Evolutionary conservation across 352 stramenopile species (phyloP).

Genomic region (Phytophthora uliginosa): DNA sequence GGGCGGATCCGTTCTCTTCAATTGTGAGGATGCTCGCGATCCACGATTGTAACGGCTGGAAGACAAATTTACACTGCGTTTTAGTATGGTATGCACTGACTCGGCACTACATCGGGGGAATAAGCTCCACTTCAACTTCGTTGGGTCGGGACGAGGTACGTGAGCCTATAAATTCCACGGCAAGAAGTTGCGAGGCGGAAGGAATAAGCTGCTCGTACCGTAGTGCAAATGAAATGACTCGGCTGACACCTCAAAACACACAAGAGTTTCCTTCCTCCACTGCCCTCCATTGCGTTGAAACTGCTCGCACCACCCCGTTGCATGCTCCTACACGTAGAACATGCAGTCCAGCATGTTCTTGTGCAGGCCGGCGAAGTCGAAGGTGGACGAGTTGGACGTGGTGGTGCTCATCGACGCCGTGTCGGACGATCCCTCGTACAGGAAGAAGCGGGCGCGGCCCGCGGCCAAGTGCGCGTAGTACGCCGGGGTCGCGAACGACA

Average conservation of each 20-base stretch:
- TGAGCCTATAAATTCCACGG: too few species aligned
- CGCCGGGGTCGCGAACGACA: slow-evolving; percentile 83
- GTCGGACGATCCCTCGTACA: slow-evolving; percentile 57
- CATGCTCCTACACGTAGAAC: slow-evolving; percentile 18
- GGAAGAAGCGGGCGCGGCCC: slow-evolving; percentile 84
- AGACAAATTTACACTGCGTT: neutral
- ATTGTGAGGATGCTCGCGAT: slow-evolving; percentile 3
- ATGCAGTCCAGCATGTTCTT: slow-evolving; percentile 28
- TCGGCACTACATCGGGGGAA: slow-evolving; percentile 4
- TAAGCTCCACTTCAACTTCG: slow-evolving; percentile 13
- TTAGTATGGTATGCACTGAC: slow-evolving; percentile 3
- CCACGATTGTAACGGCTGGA: neutral
- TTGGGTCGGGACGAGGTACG: neutral
- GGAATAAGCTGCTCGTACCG: neutral
- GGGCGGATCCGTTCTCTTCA: slow-evolving; percentile 25
- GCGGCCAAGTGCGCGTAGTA: slow-evolving; percentile 90
- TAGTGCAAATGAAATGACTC: neutral
- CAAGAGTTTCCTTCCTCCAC: neutral
- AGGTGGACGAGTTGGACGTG: slow-evolving; percentile 10
- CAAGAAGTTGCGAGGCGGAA: neutral
- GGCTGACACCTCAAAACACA: neutral
- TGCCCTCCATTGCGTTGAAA: neutral
- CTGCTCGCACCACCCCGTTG: neutral
- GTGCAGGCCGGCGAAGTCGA: slow-evolving; percentile 18
- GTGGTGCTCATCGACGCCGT: slow-evolving; percentile 22